Base-by-base conservation (phyloP, 805 yeast species). In the Dipodascopsis uninucleata region DNA sequence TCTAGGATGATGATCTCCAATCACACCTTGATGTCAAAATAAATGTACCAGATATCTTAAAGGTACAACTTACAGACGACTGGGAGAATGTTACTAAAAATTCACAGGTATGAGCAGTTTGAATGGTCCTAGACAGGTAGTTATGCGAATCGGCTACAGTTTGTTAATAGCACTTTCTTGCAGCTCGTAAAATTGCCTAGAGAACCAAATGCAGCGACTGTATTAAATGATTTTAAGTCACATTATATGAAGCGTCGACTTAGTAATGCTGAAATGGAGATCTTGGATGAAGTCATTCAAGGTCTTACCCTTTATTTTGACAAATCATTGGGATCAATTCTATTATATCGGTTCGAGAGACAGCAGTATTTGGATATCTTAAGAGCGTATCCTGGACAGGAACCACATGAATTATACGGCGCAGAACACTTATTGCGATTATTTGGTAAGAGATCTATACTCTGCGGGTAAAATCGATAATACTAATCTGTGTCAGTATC, bases 81-180 rank as follows among this genome's bases (percentile, higher is more conserved):
- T 90, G 97, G 98, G 96, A 90, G 63, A 72, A 71, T 55, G 74
- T 90, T 26, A 88, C 97, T 1, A 85, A 84, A 56, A 85, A 87
- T 55, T 81, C 82, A 40, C 78, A 80, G 61, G 52, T 47, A 34
- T 14, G 18, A 6, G n/a, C n/a, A n/a, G n/a, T n/a, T n/a, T n/a
- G n/a, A n/a, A n/a, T n/a, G n/a, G n/a, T n/a, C n/a, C n/a, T n/a
- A n/a, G n/a, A n/a, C n/a, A n/a, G 7, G 17, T 8, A 12, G 24
- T 10, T 41, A 18, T 23, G 9, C 4, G n/a, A 36, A 16, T 9
- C 17, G 22, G 6, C 17, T 18, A 10, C 4, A 18, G 4, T 12
- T 9, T 4, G 16, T 16, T 3, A 6, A 28, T 14, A 10, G 14
- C 16, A 12, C 21, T 20, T 26, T 6, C 14, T 5, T 10, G 23